phyloP scores from a whole-genome alignment of 2,329 filamentous ascomycete genomes.

The Alternaria novae-zelandiae region DNA sequence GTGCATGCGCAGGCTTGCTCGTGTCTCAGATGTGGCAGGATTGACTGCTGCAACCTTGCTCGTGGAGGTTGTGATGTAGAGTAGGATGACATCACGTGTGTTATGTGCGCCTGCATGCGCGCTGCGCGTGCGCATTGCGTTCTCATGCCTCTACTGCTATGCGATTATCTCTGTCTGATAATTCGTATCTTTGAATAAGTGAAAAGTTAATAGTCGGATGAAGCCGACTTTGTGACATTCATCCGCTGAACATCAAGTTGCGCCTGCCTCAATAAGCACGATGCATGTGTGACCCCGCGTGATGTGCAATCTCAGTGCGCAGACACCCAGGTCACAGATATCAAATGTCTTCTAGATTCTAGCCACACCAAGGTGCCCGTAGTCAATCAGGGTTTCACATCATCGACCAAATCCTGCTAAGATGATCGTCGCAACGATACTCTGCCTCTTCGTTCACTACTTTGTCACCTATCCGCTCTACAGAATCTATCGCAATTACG shows the following conservation, averaged over 20 bases:
- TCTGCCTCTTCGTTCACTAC: slow-evolving; percentile 1
- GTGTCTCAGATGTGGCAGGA: slow-evolving; percentile 5
- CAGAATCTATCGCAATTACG: slow-evolving; percentile 23
- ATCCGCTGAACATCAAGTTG: not conserved
- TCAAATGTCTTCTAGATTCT: not conserved
- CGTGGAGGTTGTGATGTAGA: not conserved
- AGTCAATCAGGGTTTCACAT: not conserved
- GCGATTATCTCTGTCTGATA: not conserved
- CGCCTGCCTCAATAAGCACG: not conserved
- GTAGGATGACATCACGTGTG: not conserved
- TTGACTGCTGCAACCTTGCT: not conserved
- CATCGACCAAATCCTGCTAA: not conserved
- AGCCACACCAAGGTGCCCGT: not conserved
- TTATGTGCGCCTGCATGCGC: not conserved
- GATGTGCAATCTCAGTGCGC: not conserved
- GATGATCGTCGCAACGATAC: slow-evolving; percentile 6
- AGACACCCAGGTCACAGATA: not conserved
- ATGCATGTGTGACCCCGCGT: not conserved
- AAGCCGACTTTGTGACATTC: not conserved
- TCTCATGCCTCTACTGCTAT: not conserved
- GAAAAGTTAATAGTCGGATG: not conserved
- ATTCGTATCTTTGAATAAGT: not conserved
- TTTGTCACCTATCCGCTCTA: not conserved
- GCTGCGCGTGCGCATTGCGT: not conserved
- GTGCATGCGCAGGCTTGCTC: slow-evolving; percentile 8